Percentiles rank a stretch among this genome's conserved stretches.
Evolutionary conservation across 2,329 filamentous ascomycete genomes (phyloP).

Genomic region (Sporothrix inflata): DNA sequence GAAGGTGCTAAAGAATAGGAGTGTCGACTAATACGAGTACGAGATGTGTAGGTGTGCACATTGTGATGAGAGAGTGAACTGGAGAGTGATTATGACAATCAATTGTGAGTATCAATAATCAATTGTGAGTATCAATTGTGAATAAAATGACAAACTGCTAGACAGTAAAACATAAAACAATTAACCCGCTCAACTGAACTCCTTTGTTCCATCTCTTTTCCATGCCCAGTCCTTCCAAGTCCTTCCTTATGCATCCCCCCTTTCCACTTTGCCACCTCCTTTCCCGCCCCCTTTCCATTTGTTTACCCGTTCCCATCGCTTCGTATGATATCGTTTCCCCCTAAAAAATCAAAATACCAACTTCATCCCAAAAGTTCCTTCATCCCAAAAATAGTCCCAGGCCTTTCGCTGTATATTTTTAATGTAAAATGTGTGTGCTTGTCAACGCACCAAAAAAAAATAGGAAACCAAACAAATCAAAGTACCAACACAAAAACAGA

Average conservation of each 20-base stretch:
- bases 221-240: background rate
- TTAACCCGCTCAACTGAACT: background rate
- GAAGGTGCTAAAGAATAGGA: background rate
- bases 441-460: background rate
- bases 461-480: background rate
- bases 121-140: background rate
- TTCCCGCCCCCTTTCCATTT: background rate
- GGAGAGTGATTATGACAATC: background rate
- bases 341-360: constrained; percentile 6
- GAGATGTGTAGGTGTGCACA: background rate
- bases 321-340: background rate
- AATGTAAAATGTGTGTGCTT: background rate
- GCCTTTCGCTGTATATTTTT: constrained; percentile 2
- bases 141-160: constrained; percentile 3
- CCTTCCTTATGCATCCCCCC: background rate
- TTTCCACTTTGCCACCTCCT: background rate
- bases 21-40: background rate
- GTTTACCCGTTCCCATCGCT: background rate
- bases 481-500: background rate
- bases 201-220: background rate
- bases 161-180: background rate
- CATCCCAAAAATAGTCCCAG: background rate
- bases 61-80: background rate
- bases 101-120: background rate
- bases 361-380: too few relatives aligned